A percentile compares a stretch with the other conserved stretches of the same genome.
Conservation (phyloP, 1,139 yeast species). For the Maudiozyma humilis region DNA sequence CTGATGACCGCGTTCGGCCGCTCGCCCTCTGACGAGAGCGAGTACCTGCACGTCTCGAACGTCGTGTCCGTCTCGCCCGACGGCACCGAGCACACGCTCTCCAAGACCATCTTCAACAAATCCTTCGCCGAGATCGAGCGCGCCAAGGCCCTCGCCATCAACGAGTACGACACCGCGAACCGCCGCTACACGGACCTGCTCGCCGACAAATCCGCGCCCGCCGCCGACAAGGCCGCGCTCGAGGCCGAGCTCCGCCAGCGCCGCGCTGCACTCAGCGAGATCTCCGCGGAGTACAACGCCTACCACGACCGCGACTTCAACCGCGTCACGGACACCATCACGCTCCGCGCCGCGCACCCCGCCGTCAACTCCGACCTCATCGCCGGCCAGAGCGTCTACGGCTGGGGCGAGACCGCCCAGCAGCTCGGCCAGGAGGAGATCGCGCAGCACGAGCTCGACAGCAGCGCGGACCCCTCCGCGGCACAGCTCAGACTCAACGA, state of each 20-base stretch:
- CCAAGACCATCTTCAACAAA: slow-evolving; percentile 19
- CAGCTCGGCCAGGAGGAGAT: slow-evolving; percentile 36
- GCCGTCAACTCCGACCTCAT: slow-evolving; percentile 16
- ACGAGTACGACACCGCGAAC: slow-evolving; percentile 26
- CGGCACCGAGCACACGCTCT: not conserved
- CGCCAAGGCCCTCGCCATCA: slow-evolving; percentile 27
- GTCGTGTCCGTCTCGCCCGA: not conserved
- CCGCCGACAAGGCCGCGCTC: not conserved
- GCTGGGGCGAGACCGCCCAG: slow-evolving; percentile 40
- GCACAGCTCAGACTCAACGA: slow-evolving; percentile 20
- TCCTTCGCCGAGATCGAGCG: slow-evolving; percentile 30
- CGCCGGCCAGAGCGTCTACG: slow-evolving; percentile 30
- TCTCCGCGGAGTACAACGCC: slow-evolving; percentile 19
- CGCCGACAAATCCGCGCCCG: not conserved
- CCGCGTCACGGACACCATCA: slow-evolving; percentile 23
- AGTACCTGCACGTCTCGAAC: not conserved
- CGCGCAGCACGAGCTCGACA: slow-evolving; percentile 21
- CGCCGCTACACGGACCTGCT: slow-evolving; percentile 18
- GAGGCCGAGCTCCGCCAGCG: slow-evolving; percentile 16
- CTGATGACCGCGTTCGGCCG: slow-evolving; percentile 1
- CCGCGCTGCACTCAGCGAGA: slow-evolving; percentile 19
- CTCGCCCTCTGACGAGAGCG: not conserved
- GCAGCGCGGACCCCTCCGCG: slow-evolving; percentile 1
- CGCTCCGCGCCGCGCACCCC: slow-evolving; percentile 15
- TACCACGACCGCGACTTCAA: slow-evolving; percentile 20